Percentiles rank a stretch among this genome's conserved stretches.
Conservation (phyloP, 2,329 filamentous ascomycete species). For the Dactylellina sp. region DNA sequence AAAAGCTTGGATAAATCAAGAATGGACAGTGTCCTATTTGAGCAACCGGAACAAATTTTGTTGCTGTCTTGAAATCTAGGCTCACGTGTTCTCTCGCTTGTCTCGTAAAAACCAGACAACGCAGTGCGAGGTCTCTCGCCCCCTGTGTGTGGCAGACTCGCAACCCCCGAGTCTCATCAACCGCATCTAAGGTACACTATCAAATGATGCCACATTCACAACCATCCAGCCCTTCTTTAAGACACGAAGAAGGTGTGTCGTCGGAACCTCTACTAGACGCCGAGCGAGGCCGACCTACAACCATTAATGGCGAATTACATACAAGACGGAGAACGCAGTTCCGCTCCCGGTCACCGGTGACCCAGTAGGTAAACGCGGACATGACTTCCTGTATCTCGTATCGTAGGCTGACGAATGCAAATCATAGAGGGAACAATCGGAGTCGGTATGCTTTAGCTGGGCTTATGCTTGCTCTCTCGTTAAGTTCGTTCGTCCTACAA, state of each 20-base stretch:
- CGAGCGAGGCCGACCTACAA: slow-evolving; percentile 60
- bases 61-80: too few species aligned
- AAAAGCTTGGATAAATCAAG: too few species aligned
- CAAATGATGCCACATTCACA: slow-evolving; percentile 13
- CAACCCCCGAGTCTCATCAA: background rate
- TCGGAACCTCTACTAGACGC: slow-evolving; percentile 70
- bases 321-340: slow-evolving; percentile 60
- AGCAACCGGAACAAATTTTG: too few species aligned
- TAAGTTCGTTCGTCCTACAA: slow-evolving; percentile 87
- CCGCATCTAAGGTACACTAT: background rate
- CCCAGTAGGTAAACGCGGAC: slow-evolving; percentile 62
- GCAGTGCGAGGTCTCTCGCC: too few species aligned
- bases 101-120: too few species aligned
- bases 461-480: slow-evolving; percentile 82
- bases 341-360: slow-evolving; percentile 62
- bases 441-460: slow-evolving; percentile 88
- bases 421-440: slow-evolving; percentile 74
- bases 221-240: slow-evolving; percentile 14
- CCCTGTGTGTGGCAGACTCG: too few species aligned
- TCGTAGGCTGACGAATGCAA: slow-evolving; percentile 61
- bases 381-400: slow-evolving; percentile 61
- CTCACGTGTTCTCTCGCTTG: too few species aligned
- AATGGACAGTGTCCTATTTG: too few species aligned
- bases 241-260: slow-evolving; percentile 58
- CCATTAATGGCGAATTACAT: slow-evolving; percentile 43